Evolutionary conservation across 805 yeast genomes (phyloP).

Genomic region (Candida manassasensis): DNA sequence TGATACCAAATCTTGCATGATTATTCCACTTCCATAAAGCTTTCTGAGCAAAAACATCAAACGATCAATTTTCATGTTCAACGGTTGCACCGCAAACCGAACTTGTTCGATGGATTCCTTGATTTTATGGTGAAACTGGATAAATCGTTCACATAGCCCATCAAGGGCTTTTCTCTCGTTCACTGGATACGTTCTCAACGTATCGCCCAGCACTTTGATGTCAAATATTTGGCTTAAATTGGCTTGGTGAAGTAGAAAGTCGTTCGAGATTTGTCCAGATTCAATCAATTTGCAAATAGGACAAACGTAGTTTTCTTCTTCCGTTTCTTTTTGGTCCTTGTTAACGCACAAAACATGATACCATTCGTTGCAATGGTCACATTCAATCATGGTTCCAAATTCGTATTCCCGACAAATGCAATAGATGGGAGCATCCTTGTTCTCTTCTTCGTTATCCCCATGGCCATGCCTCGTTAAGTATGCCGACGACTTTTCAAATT

Average conservation of each 20-base stretch:
- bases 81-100: constrained; percentile 6
- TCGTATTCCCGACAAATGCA: constrained; percentile 64
- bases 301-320: constrained; percentile 24
- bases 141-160: constrained; percentile 12
- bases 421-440: constrained; percentile 25
- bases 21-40: constrained; percentile 26
- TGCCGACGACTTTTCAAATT: constrained; percentile 22
- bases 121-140: constrained; percentile 8
- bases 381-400: constrained; percentile 60
- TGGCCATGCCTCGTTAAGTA: constrained; percentile 10
- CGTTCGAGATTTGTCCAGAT: constrained; percentile 13
- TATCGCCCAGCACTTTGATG: constrained; percentile 8
- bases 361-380: constrained; percentile 71
- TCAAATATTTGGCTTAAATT: constrained; percentile 11
- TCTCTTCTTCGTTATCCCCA: constrained; percentile 11
- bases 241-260: constrained; percentile 11
- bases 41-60: constrained; percentile 23
- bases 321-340: constrained; percentile 9
- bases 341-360: constrained; percentile 59
- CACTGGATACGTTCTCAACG: constrained; percentile 16
- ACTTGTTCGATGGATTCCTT: constrained; percentile 11
- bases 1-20: constrained; percentile 18
- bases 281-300: constrained; percentile 28
- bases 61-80: constrained; percentile 16
- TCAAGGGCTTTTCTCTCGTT: constrained; percentile 18